Evolutionary conservation across 495 filamentous ascomycete species (phyloP), one percentile per base, ranked within the genome.

Genomic region (Penicillium malachiteum): DNA sequence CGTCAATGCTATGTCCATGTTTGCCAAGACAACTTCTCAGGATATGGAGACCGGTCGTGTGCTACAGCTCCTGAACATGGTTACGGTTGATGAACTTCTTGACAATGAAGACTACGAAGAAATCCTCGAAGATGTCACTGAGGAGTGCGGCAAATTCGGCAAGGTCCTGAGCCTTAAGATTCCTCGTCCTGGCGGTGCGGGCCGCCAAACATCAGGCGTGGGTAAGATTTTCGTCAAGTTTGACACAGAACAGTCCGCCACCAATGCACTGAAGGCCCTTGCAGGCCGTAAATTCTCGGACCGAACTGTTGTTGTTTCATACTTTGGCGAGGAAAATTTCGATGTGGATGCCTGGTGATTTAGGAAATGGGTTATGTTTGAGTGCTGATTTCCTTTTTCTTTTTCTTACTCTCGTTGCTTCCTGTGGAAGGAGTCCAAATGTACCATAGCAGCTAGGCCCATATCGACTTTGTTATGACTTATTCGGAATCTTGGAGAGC

Each of bases 161-260:
- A 80, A 79, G 55, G 79, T 98, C 49, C 56, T 94, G 34, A 87
- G 89, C 34, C 73, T 98, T 71, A 97, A 97, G 73, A 86, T 98
- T 56, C 94, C 94, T 3, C 81, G 94, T 55, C 94, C 95, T 13
- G 83, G 80, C 38, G 87, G 89, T 59, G 89, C 88, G 40, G 90
- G 88, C 62, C 80, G 87, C 64, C 88, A 90, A 64, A 87, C 87
- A 5, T 81, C 89, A 30, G 93, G 93, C n/a, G 90, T 96, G 10
- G 93, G 93, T 64, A 97, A 97, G 82, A 97, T 98, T 57, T 98
- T 84, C 65, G 84, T 98, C 78, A 97, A 96, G 73, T 98, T 87
- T 63, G 91, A 93, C 45, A 83, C 76, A 3, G 74, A 83, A 7
- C 89, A 92, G 53, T 82, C 84, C 2, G 90, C 95, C n/a, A 84